Base-by-base conservation (phyloP, 2,329 filamentous ascomycete species). In the Bertia moriformis region DNA sequence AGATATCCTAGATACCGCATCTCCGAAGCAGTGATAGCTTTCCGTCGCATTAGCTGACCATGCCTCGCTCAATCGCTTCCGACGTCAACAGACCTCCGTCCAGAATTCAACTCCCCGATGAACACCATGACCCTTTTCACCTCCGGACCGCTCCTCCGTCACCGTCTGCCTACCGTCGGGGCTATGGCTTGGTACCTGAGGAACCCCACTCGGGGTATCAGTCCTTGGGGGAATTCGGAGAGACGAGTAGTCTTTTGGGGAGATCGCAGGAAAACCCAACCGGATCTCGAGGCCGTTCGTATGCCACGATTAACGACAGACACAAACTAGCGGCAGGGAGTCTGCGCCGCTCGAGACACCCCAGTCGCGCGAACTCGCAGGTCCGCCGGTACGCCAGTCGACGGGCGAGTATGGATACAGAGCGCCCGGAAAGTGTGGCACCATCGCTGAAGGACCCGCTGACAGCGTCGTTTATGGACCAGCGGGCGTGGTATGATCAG, bases 401-500 rank as follows among this genome's bases (percentile, higher is more conserved):
- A 17, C 12, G 32, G 15, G 15, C 10, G 7, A 35, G 32, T 35
- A 17, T 35, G 12, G 32, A 35, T 18, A 15, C 10, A 14, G 32
- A 35, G 10, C 32, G 32, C 12, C 10, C 10, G 10, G 32, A 10
- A 35, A 35, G 32, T 15, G 7, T 35, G 12, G 10, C 12, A 12
- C 32, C 12, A 18, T 35, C 32, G 10, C 7, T 15, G 10, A 35
- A 35, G 32, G 32, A 35, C 17, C 10, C 10, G 7, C 7, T 35
- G 15, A 35, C 32, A 7, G 32, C 32, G 10, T 35, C 32, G 15
- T 79, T 76, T 48, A 65, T 79, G 38, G 84, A 95, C 52, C 87
- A 96, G 48, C 78, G 91, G 43, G 83, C 93, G 7, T 96, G 91
- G 91, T 96, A 96, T 60, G 91, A 98, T 63, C 91, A 98, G 59